phyloP scores from a whole-genome alignment of 257 asterid genomes.

The Vinca minor region DNA sequence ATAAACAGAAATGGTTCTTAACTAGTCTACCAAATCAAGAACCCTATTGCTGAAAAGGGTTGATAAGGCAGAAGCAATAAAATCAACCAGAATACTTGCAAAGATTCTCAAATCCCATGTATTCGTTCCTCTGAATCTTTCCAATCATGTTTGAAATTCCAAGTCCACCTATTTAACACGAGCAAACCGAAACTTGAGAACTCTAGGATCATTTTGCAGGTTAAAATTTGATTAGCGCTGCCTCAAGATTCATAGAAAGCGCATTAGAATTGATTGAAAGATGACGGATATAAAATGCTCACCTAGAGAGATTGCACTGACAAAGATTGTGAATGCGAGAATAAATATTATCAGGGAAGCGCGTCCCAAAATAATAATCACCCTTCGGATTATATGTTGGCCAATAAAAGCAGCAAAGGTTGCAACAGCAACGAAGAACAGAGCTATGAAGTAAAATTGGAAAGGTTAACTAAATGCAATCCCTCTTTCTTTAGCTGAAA shows the following conservation, averaged over 20 bases:
- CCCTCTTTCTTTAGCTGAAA: neutral
- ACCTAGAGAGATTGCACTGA: constrained; percentile 93
- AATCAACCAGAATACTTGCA: constrained; percentile 58
- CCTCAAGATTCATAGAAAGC: neutral
- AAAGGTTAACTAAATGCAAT: neutral
- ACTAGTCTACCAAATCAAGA: neutral
- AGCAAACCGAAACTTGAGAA: neutral
- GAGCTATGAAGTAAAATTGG: constrained; percentile 37
- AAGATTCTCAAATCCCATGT: constrained; percentile 90
- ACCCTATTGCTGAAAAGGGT: neutral
- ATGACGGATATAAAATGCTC: constrained; percentile 5
- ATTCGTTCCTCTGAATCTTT: constrained; percentile 59
- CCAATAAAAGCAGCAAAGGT: constrained; percentile 77
- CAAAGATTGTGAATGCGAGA: constrained; percentile 75
- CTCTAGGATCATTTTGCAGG: neutral
- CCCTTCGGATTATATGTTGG: constrained; percentile 69
- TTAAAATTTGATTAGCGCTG: neutral
- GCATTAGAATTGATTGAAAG: too few relatives aligned
- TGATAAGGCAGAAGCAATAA: neutral
- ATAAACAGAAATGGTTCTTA: constrained; percentile 1
- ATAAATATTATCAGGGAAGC: constrained; percentile 91
- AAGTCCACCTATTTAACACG: constrained; percentile 62
- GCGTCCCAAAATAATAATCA: constrained; percentile 63
- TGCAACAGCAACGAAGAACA: constrained; percentile 60
- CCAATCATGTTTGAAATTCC: constrained; percentile 85